Base-by-base conservation (phyloP, 805 yeast genomes). In the Nadsonia fulvescens region DNA sequence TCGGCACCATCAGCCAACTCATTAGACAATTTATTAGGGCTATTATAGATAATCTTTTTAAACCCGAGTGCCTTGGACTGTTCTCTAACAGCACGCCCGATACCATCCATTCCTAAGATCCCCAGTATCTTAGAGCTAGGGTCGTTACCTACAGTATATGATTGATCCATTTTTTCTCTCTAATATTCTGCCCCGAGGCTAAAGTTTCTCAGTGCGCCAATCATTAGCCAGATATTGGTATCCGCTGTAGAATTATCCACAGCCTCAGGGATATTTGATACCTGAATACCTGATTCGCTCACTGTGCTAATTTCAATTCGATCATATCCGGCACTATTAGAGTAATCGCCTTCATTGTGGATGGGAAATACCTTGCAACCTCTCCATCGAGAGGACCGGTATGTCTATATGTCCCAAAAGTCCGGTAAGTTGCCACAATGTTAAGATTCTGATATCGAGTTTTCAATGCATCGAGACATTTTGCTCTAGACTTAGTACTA, bases 71-170 rank as follows among this genome's bases (percentile, higher is more conserved):
- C 83, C 36, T 53, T 50, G 34, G 77, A 58, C 38, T 86, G 63
- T 36, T 69, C 66, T 28, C 79, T 61, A 27, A 81, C 69, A 15
- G 78, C 76, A 32, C 82, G 66, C 24, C 93, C 93, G 50, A 81
- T 79, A 18, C 92, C 92, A 17, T 93, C 93, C 66, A 81, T 61
- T 9, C 93, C 93, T 27, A 75, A 55, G 29, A 81, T 70, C 25
- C 93, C 93, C 12, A 81, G 71, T 11, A 59, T 59, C 43, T 73
- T 72, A 6, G 78, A 79, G 34, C 59, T 68, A 10, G 91, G 91
- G 41, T 73, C 83, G 41, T 63, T 63, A 5, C 91, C 92, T 24
- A 68, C 49, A 5, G 69, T 1, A 71, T 63, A 3, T 26, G 15
- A 25, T 28, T 61, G 78, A 83, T 58, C 86, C 91, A 79, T 30